These are phyloP conservation scores for Talaromyces amestolkiae DNA, from an alignment of 2,329 filamentous ascomycete species.

Conservation along the genomic window DNA sequence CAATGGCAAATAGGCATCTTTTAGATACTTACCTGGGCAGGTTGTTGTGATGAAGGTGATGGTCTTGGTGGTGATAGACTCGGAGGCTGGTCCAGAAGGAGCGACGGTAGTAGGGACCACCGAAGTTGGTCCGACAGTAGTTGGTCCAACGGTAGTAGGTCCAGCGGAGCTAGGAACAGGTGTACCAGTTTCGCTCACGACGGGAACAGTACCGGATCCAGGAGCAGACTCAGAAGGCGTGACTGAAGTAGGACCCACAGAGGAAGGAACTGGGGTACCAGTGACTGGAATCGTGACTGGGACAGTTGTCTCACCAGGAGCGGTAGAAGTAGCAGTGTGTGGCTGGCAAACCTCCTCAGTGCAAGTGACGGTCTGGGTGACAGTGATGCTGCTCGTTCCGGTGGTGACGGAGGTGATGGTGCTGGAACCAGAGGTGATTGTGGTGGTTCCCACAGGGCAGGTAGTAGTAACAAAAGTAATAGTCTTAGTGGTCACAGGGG, in stretches of 20 bases:
- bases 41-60: conserved; percentile 20
- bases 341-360: conserved; percentile 13
- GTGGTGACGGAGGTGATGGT: conserved; percentile 16
- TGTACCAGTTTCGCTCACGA: not conserved
- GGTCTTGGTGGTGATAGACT: conserved; percentile 17
- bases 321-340: conserved; percentile 12
- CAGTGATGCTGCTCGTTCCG: conserved; percentile 16
- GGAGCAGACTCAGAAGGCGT: not conserved
- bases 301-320: not conserved
- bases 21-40: conserved; percentile 15
- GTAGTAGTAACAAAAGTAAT: conserved; percentile 17
- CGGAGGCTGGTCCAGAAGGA: conserved; percentile 7
- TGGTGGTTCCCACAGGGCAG: conserved; percentile 16
- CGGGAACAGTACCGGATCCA: not conserved
- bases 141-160: not conserved
- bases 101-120: not conserved
- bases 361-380: conserved; percentile 18
- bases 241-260: not conserved
- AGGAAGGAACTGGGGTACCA: not conserved
- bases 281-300: not conserved
- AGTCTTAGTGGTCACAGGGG: conserved; percentile 15
- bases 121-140: not conserved
- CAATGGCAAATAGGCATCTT: no score
- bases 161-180: not conserved
- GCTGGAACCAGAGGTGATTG: conserved; percentile 14